phyloP scores from a whole-genome alignment of 2,329 filamentous ascomycete species.

The Talaromyces sp. region DNA sequence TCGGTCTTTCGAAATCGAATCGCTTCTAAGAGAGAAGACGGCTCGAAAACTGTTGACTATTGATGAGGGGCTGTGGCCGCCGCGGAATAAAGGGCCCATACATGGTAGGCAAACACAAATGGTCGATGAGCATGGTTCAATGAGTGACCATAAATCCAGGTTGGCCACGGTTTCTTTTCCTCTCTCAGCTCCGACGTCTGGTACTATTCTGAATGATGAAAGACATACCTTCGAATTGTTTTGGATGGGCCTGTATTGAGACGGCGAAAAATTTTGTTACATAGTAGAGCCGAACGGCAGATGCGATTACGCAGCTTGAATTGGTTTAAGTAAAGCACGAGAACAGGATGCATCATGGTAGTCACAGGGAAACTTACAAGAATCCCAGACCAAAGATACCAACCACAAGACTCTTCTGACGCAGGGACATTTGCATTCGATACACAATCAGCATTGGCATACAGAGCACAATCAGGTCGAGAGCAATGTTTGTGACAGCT shows the following conservation, averaged over 20 bases:
- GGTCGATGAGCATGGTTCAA: conserved; percentile 9
- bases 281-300: conserved; percentile 9
- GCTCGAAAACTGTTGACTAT: conserved; percentile 5
- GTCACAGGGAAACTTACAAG: neutral
- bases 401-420: conserved; percentile 8
- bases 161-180: conserved; percentile 5
- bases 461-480: conserved; percentile 10
- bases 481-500: conserved; percentile 5
- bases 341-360: neutral
- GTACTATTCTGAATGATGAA: neutral
- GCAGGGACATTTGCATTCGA: neutral
- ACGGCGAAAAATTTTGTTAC: conserved; percentile 5
- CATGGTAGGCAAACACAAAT: conserved; percentile 10
- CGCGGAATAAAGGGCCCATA: conserved; percentile 5
- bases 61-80: neutral
- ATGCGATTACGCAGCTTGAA: conserved; percentile 4
- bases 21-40: neutral
- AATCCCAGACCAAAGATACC: conserved; percentile 12
- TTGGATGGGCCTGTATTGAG: neutral
- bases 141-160: conserved; percentile 10
- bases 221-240: conserved; percentile 5
- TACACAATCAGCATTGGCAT: conserved; percentile 11
- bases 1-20: neutral
- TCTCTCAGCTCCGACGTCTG: neutral
- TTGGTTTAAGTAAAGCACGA: neutral